Base-by-base conservation (phyloP, 2,329 filamentous ascomycete genomes). In the Neospermospora avenae region DNA sequence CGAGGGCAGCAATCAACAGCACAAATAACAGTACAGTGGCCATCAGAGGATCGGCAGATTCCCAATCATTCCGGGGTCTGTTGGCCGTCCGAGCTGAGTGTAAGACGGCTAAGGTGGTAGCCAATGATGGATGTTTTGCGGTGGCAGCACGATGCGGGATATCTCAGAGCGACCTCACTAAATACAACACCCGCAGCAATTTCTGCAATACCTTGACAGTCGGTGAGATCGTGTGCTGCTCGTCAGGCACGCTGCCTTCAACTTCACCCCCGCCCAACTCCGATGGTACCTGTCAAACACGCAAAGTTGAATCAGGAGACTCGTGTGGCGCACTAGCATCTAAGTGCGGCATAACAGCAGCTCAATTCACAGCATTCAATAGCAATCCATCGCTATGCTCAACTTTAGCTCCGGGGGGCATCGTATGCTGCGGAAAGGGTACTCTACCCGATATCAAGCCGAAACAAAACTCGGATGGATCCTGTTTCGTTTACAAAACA, bases 281-380 rank as follows among this genome's bases (percentile, higher is more conserved):
- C 3, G 41, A 49, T 42, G 55, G 55, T 16, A 51, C 18, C 20
- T 57, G 55, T 31, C 48, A 49, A 16, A 35, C 55, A 24, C 25
- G 35, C 34, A 31, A 24, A n/a, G 31, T 57, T 13, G 55, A 41
- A n/a, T 31, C 34, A 13, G 55, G 55, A 28, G 55, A 57, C 34
- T 25, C 25, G 2, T 80, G 78, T 45, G 68, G 59, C 0, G 61
- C 71, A 0, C 66, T 81, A 0, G 76, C 76, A 0, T 54, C 64
- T 4, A 68, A 69, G 39, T 80, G 78, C 56, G 73, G 75, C 4
- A 76, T 81, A 14, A 73, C 73, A 0, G 61, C 64, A 2, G 52
- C 64, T 11, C 69, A 79, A 45, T 75, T 80, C 48, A 71, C 63
- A 16, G 64, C 69, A n/a, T 74, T 70, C 60, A 75, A 75, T 57